Evolutionary conservation across 805 yeast genomes (phyloP).

Genomic region (Pichia rugopelliculosa): DNA sequence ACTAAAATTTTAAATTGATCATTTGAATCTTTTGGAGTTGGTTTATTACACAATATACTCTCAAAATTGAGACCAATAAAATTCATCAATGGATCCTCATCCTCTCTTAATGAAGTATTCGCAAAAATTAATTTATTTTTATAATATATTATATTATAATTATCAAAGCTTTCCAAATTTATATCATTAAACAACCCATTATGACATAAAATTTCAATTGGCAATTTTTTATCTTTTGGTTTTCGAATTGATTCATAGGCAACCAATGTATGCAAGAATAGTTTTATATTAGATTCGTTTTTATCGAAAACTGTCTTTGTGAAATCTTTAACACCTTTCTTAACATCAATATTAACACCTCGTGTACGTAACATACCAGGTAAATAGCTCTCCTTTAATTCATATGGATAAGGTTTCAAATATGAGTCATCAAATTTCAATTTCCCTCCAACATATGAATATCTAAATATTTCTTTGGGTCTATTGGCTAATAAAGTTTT

Average conservation of each 20-base stretch:
- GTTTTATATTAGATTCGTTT: slow-evolving; percentile 4
- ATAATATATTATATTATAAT: slow-evolving; percentile 8
- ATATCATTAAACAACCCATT: slow-evolving; percentile 13
- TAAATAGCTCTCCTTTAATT: background rate
- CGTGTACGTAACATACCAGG: background rate
- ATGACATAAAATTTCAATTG: slow-evolving; percentile 8
- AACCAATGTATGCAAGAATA: slow-evolving; percentile 5
- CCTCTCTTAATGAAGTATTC: slow-evolving; percentile 5
- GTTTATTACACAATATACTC: slow-evolving; percentile 5
- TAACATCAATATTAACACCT: background rate
- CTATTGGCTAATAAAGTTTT: background rate
- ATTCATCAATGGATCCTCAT: slow-evolving; percentile 3
- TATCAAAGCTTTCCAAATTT: background rate
- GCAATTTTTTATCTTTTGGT: background rate
- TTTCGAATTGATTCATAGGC: slow-evolving; percentile 7
- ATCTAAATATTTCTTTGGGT: slow-evolving; percentile 6
- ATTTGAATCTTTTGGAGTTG: slow-evolving; percentile 2
- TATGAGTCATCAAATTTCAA: slow-evolving; percentile 1
- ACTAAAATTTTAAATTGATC: slow-evolving; percentile 11
- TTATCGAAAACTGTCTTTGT: background rate
- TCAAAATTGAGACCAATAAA: slow-evolving; percentile 16
- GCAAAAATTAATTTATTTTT: slow-evolving; percentile 10
- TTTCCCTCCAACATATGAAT: background rate
- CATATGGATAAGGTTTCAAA: background rate
- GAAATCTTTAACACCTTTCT: background rate